Base-by-base conservation (phyloP, 2,329 filamentous ascomycete species). In the Penicillium brasilianum region DNA sequence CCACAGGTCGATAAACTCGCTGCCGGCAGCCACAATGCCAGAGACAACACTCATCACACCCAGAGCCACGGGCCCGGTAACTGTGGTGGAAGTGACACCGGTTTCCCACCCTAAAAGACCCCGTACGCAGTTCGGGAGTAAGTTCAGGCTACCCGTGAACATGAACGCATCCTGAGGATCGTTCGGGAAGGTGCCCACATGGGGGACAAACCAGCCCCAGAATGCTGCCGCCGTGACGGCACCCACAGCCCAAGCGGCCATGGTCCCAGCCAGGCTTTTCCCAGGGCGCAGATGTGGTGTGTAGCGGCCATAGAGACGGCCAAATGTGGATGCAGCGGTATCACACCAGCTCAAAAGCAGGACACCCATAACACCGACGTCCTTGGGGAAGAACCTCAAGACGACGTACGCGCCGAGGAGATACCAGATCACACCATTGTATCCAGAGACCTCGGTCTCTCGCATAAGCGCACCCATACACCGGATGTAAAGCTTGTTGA, bases 401-500 rank as follows among this genome's bases (percentile, higher is more conserved):
- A 94, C 92, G 34, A 88, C 84, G 88, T 93, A 97, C 30, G 93
- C 89, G 59, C 95, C 95, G 8, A 97, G 85, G 10, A 99, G 87
- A 78, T 98, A 99, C 83, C 91, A 97, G 67, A 99, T 96, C 68
- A 98, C 94, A 55, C 95, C 95, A 75, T 99, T 99, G 84, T 92
- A 99, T 55, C 93, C 92, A 51, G 89, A 85, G 69, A 94, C 96
- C 79, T 99, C 95, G 66, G 90, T 95, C 81, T 99, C 95, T 57
- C 95, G 91, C 95, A 99, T 99, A 69, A 99, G 83, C 0, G 93
- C 92, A 50, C 95, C 95, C 14, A 98, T 80, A 39, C 87, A 84
- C 59, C 85, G 87, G 70, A 98, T 94, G 77, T 98, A 99, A 59
- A 97, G 75, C 39, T 89, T 85, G 77, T 99, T 99, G 72, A 99